Evolutionary conservation across 306 rosid genomes (phyloP).

Genomic region (Castanea mollissima): DNA sequence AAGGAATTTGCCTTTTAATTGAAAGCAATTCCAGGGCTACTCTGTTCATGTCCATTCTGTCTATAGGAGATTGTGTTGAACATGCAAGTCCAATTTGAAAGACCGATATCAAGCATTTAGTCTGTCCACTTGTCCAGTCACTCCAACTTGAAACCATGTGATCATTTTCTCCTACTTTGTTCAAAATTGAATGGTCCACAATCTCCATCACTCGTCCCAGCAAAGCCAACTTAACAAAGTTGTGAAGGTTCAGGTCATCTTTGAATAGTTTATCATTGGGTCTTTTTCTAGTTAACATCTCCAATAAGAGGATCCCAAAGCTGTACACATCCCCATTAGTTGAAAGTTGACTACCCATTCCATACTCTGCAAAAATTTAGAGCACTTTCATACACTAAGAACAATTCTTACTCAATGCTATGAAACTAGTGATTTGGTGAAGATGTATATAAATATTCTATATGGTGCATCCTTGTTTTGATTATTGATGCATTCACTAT

Average conservation of each 20-base stretch:
- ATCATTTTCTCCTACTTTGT: background rate
- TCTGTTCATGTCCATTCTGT: constrained; percentile 5
- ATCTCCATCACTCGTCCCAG: background rate
- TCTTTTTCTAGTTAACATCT: too few species aligned
- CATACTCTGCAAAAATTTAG: too few species aligned
- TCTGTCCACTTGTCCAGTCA: background rate
- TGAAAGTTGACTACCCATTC: too few species aligned
- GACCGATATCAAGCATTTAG: background rate
- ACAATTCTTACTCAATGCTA: too few species aligned
- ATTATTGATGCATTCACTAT: too few species aligned
- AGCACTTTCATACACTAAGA: too few species aligned
- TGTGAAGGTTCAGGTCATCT: constrained; percentile 4
- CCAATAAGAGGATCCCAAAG: too few species aligned
- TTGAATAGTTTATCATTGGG: too few species aligned
- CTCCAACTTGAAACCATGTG: background rate
- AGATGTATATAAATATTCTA: too few species aligned
- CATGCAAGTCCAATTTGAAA: constrained; percentile 10
- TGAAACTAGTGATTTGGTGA: too few species aligned
- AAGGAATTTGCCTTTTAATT: background rate
- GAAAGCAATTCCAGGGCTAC: background rate
- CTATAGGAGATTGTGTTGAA: background rate
- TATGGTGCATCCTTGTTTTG: too few species aligned
- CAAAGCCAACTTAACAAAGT: background rate
- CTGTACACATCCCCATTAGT: too few species aligned
- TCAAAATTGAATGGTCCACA: background rate